Evolutionary conservation across 73 alveolate species (phyloP).

Genomic region (Blepharisma stoltei): DNA sequence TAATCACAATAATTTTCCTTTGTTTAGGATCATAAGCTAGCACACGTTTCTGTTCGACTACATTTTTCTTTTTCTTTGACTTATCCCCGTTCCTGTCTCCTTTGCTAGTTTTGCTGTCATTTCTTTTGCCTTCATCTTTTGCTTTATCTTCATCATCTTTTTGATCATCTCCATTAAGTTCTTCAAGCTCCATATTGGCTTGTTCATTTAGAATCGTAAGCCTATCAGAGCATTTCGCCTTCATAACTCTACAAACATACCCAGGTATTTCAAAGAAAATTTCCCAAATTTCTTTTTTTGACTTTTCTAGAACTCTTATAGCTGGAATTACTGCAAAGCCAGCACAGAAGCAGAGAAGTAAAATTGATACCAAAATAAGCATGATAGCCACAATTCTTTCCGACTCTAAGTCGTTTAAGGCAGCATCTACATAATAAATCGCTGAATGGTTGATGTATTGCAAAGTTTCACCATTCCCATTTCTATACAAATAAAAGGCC

Average conservation of each 20-base stretch:
- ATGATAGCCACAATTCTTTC: not conserved
- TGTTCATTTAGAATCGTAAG: not conserved
- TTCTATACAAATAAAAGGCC: conserved; percentile 3
- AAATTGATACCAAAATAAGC: not conserved
- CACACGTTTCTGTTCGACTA: not conserved
- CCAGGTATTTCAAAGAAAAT: conserved; percentile 15
- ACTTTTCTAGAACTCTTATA: not conserved
- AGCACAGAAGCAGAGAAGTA: conserved; percentile 1
- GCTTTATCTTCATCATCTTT: not conserved
- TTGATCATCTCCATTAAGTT: not conserved
- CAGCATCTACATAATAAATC: not conserved
- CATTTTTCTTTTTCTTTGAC: not conserved
- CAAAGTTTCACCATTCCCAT: not conserved
- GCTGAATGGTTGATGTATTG: conserved; percentile 1
- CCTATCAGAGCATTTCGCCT: not conserved
- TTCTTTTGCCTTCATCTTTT: not conserved
- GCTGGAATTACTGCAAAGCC: conserved; percentile 11
- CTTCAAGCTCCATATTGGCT: conserved; percentile 13
- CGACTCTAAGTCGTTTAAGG: not conserved
- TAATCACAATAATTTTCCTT: not conserved
- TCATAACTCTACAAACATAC: conserved; percentile 14
- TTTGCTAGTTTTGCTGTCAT: not conserved
- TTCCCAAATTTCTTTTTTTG: not conserved
- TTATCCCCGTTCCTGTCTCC: not conserved
- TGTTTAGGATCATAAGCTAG: conserved; percentile 9